phyloP scores from a whole-genome alignment of 495 filamentous ascomycete species.

The Chaetomium fimeti region DNA sequence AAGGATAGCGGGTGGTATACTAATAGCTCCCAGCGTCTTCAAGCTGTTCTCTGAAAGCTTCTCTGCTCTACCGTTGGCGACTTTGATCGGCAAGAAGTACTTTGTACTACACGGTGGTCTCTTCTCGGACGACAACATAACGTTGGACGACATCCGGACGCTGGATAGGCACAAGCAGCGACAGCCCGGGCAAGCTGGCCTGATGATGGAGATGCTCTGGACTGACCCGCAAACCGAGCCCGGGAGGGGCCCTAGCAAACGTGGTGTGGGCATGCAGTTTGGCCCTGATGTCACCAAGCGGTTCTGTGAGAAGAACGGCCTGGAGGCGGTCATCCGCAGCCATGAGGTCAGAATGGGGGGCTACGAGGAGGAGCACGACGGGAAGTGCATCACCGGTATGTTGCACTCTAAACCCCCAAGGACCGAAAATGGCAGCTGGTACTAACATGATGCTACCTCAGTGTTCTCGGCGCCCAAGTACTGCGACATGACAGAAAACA shows the following conservation, averaged over 20 bases:
- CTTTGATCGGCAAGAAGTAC: constrained; percentile 86
- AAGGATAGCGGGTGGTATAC: neutral
- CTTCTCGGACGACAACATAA: constrained; percentile 94
- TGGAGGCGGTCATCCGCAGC: constrained; percentile 92
- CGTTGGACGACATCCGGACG: constrained; percentile 89
- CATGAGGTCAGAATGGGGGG: constrained; percentile 98
- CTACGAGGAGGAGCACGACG: constrained; percentile 96
- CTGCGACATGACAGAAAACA: constrained; percentile 96
- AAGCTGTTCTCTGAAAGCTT: constrained; percentile 99
- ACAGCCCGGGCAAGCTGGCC: constrained; percentile 89
- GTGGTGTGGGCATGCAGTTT: constrained; percentile 94
- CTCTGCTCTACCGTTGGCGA: constrained; percentile 89
- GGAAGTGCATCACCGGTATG: constrained; percentile 88
- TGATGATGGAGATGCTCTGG: constrained; percentile 99
- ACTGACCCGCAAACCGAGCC: constrained; percentile 87
- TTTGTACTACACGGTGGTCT: constrained; percentile 93
- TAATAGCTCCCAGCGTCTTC: constrained; percentile 58
- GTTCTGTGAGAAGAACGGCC: constrained; percentile 93
- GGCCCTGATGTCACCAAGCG: constrained; percentile 94
- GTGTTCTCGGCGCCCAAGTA: constrained; percentile 98
- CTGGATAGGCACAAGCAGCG: constrained; percentile 87
- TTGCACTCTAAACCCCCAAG: neutral
- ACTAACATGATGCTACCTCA: constrained; percentile 31
- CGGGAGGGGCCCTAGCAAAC: constrained; percentile 90
- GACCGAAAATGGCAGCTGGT: constrained; percentile 2